These are phyloP conservation scores for Aegilops speltoides DNA, from an alignment of 176 grass and related monocot species.

Conservation along the genomic window DNA sequence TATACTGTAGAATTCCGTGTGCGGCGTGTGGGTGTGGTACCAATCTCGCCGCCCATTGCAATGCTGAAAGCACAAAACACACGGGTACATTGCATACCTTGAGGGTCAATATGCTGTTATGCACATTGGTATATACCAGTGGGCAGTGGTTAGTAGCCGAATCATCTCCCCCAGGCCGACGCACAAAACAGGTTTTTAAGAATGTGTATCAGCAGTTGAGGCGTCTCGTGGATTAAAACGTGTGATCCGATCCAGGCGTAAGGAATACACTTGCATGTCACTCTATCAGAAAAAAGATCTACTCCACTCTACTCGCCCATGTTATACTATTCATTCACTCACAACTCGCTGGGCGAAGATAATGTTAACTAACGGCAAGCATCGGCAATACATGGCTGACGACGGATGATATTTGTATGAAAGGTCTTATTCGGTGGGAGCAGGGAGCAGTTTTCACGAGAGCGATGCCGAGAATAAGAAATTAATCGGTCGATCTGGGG, in stretches of 20 bases:
- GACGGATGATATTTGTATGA: neutral
- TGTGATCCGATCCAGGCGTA: neutral
- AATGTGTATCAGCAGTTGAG: neutral
- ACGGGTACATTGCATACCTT: neutral
- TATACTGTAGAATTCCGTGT: neutral
- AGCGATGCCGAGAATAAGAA: neutral
- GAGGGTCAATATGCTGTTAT: neutral
- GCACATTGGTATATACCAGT: neutral
- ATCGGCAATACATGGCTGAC: neutral
- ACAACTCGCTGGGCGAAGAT: neutral
- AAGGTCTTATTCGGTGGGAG: neutral
- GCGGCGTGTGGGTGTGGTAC: neutral
- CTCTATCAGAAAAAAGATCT: slow-evolving; percentile 5
- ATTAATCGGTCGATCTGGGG: neutral
- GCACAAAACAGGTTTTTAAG: neutral
- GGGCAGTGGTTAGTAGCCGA: neutral
- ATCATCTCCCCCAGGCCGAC: neutral
- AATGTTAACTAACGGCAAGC: neutral
- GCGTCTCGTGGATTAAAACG: neutral
- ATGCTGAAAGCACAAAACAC: slow-evolving; percentile 2
- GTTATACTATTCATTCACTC: neutral
- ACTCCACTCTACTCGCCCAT: neutral
- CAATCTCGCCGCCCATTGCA: slow-evolving; percentile 18
- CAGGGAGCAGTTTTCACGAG: neutral
- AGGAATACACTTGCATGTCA: neutral